Base-by-base conservation (phyloP, 768 basidiomycete genomes). In the Psilocybe subaeruginosa region DNA sequence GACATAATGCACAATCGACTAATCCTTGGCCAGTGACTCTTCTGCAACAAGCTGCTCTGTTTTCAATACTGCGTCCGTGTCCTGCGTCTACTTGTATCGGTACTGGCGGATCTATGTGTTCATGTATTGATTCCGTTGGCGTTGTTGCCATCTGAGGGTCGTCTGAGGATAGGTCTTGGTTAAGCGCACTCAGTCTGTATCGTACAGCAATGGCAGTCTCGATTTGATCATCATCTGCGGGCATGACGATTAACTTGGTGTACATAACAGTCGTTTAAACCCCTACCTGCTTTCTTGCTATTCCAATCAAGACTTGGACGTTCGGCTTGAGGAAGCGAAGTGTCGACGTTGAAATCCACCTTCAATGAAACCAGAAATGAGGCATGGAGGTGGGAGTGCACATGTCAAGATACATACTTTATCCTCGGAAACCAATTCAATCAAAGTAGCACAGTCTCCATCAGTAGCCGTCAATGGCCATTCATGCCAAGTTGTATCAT, bases 401-500 rank as follows among this genome's bases (percentile, higher is more conserved):
- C n/a, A 49, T 23, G 37, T 17, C 9, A 37, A 58, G 17, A 5
- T 27, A 8, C 77, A 65, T 66, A 88, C 92, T 77, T 89, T 88
- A 62, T 88, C 82, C 60, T 92, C 88, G 0, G 94, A 95, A n/a
- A 89, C 85, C n/a, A 94, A 78, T 61, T 92, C 84, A 33, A 94
- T 76, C 61, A 97, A 73, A 0, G 88, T 85, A 12, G 91, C 90
- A 52, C 87, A 79, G 64, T 95, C 92, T 7, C 95, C 94, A 64
- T 94, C 93, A 2, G 85, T 85, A 3, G 92, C 86, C 31, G 90
- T 77, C 49, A 93, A 70, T 0, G 92, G 85, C 95, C 95, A 97
- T 57, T 90, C 87, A 49, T 86, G 82, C 83, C 86, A 90, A 1
- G 76, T 78, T 5, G 80, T 76, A 9, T 81, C 81, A 45, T 81